Base-by-base conservation (phyloP, 129 eudicot species). In the Cynara cardunculus region DNA sequence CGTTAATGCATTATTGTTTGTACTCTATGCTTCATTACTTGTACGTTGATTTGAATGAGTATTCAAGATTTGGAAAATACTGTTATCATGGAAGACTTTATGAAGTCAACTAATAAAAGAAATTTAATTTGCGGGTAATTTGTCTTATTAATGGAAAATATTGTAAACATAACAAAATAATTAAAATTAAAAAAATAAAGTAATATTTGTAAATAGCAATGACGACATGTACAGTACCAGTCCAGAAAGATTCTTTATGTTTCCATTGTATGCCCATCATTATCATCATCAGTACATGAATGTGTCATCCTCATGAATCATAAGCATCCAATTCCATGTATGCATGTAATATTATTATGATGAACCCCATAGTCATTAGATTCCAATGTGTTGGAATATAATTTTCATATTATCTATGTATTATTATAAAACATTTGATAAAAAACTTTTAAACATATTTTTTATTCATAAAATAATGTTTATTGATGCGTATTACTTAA, bases 191-290 rank as follows among this genome's bases (percentile, higher is more conserved):
- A 56, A 69, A 10, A 49, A 6, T 12, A 49, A 30, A 71, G 31
- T 49, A 11, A 71, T 14, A 49, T 12, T 31, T 49, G 28, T 11
- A 25, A 66, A 39, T 49, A 1, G 21, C 71, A 31, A 41, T 28
- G 26, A 79, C 21, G 56, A 69, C 70, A 80, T 80, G 62, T 64
- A 62, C 24, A 1, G 19, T 25, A 39, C 41, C 65, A 37, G 62
- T 67, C 66, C 39, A n/a, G 56, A 18, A 80, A 72, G 78, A 80
- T 61, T 81, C 84, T 72, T 34, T 72, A 61, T 72, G 78, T 72
- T 61, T 72, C 30, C 25, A 30, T 80, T n/a, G 65, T 72, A 80
- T 35, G 73, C 44, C 73, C 72, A 80, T 80, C 66, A 35, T 71
- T 39, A 72, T 80, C 64, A 44, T 68, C 64, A 13, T 13, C 66